phyloP scores from a whole-genome alignment of 768 basidiomycete genomes.

The Amanita pseudoporphyria region DNA sequence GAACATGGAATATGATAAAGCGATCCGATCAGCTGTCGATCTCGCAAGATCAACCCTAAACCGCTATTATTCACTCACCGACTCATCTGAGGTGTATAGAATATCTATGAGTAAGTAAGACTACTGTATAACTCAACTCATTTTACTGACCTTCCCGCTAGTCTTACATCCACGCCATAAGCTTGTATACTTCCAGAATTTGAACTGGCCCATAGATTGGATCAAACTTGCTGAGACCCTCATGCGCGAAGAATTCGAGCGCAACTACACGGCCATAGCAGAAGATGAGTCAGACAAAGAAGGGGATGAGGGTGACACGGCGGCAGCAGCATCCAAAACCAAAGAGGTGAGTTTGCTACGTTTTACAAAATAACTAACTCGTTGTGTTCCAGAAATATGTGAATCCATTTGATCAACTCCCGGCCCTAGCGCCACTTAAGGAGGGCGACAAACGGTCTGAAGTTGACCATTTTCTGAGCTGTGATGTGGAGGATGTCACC shows the following conservation, averaged over 20 bases:
- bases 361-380: neutral
- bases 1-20: neutral
- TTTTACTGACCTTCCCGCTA: constrained; percentile 4
- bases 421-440: no score
- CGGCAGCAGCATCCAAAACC: neutral
- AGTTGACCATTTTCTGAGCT: neutral
- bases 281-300: constrained; percentile 1
- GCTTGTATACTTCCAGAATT: constrained; percentile 17
- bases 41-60: constrained; percentile 1
- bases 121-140: neutral
- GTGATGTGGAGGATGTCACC: neutral
- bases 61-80: neutral
- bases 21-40: constrained; percentile 1
- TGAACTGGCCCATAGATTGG: constrained; percentile 15
- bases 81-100: neutral
- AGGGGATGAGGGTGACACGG: neutral
- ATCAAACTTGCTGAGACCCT: constrained; percentile 6
- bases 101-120: constrained; percentile 2
- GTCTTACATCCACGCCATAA: constrained; percentile 20
- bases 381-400: neutral
- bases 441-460: neutral
- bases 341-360: neutral
- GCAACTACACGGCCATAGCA: neutral
- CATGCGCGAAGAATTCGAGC: neutral
- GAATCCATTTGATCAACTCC: constrained; percentile 4